These are phyloP conservation scores for Mycotypha africana DNA, from an alignment of 371 early-diverging fungal genomes.

Conservation along the genomic window DNA sequence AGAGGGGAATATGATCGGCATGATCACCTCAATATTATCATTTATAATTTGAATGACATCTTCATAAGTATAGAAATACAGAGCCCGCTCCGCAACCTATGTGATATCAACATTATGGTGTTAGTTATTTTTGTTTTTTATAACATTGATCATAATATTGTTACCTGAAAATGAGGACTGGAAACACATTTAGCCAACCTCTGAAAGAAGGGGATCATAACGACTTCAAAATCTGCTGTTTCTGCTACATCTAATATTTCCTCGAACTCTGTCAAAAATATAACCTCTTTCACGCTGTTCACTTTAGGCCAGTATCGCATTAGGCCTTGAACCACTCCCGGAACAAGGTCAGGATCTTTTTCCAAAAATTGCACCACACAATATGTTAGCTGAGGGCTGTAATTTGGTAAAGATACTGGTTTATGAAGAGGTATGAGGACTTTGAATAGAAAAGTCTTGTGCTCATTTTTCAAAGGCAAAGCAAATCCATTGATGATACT, in stretches of 20 bases:
- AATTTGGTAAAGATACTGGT: conserved; percentile 82
- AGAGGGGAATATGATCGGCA: conserved; percentile 92
- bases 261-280: conserved; percentile 96
- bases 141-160: too few relatives aligned
- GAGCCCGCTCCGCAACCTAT: conserved; percentile 94
- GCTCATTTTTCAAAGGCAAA: conserved; percentile 95
- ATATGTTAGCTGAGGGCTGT: conserved; percentile 95
- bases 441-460: conserved; percentile 87
- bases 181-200: conserved; percentile 88
- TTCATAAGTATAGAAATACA: conserved; percentile 97
- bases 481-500: conserved; percentile 98
- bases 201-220: conserved; percentile 87
- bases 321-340: conserved; percentile 83
- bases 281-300: conserved; percentile 96
- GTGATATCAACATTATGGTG: not conserved
- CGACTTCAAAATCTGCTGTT: conserved; percentile 78
- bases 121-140: not conserved
- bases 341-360: conserved; percentile 90
- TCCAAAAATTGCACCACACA: conserved; percentile 98
- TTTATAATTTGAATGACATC: conserved; percentile 90
- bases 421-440: conserved; percentile 96
- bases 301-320: conserved; percentile 97
- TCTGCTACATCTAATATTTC: conserved; percentile 90
- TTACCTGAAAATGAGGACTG: conserved; percentile 95
- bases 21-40: conserved; percentile 79